Base-by-base conservation (phyloP, 2,329 filamentous ascomycete species). In the Dactylellina leptospora region DNA sequence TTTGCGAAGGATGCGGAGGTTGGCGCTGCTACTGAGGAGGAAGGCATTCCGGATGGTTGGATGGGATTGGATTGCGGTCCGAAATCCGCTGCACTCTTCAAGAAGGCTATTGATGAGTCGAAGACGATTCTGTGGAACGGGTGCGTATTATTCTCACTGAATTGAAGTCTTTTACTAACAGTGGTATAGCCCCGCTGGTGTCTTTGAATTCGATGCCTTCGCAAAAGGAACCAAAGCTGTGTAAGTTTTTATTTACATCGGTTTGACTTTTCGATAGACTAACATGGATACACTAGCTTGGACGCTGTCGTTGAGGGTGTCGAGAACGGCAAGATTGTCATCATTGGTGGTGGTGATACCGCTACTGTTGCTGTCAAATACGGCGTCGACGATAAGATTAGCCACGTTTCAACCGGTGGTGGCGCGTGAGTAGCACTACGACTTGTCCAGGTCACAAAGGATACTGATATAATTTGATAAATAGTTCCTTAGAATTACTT, bases 41-140 rank as follows among this genome's bases (percentile, higher is more conserved):
- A 90, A 23, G 95, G 95, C 75, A 97, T 99, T 77, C 92, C 93
- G 74, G 93, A 97, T 78, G 95, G 93, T 81, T 97, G 90, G 92
- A 93, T 96, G 91, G 95, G 95, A 80, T 89, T 99, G 51, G 95
- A 99, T 83, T 95, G 92, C 80, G 95, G 95, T 69, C 86, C 89
- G 75, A 88, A 97, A 88, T 93, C 89, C 76, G 85, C 96, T 78
- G 87, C 92, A 83, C 86, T 96, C 64, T 97, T 90, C 88, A 88
- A 93, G 85, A 84, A 89, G 79, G 88, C 93, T 76, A 97, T 99
- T 77, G 85, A 85, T 76, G 88, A 93, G 78, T 87, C 93, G 75
- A 88, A 97, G 86, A 99, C 95, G 64, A 97, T 99, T 81, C 90
- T 99, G 75, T 99, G 95, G 95, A 99, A 99, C 85, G 95, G 76